phyloP scores from a whole-genome alignment of 1,284 basidiomycete genomes.

The Vanrija sp. region DNA sequence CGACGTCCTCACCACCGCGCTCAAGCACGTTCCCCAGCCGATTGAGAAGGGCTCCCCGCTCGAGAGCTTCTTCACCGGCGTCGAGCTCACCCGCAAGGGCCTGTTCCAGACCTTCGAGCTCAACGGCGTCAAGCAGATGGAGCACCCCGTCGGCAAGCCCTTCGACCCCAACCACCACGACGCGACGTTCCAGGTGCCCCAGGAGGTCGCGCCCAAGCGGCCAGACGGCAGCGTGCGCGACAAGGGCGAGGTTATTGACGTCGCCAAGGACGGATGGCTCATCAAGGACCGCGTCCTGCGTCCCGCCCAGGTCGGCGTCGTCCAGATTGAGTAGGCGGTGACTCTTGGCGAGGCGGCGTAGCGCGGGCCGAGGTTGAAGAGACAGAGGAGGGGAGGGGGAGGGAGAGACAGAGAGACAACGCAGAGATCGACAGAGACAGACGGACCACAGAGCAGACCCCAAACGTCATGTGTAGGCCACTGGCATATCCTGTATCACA shows the following conservation, averaged over 20 bases:
- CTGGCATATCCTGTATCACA: too few species aligned
- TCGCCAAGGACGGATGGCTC: constrained; percentile 76
- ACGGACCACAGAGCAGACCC: too few species aligned
- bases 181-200: constrained; percentile 89
- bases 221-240: constrained; percentile 40
- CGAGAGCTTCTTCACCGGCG: constrained; percentile 72
- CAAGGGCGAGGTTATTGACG: constrained; percentile 5
- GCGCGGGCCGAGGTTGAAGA: too few species aligned
- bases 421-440: too few species aligned
- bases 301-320: constrained; percentile 95
- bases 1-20: constrained; percentile 84
- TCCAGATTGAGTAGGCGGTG: constrained; percentile 49
- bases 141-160: constrained; percentile 63
- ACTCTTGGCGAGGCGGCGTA: too few species aligned
- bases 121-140: constrained; percentile 85
- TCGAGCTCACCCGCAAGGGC: constrained; percentile 86
- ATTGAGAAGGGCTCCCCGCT: constrained; percentile 55
- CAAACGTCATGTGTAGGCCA: too few species aligned
- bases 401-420: too few species aligned
- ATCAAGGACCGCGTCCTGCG: constrained; percentile 88
- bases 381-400: too few species aligned
- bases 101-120: constrained; percentile 85
- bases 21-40: constrained; percentile 68
- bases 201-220: constrained; percentile 61
- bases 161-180: constrained; percentile 96